Evolutionary conservation across 169 alveolate species (phyloP), one percentile per base, ranked within the genome.

Genomic region (Neospora caninum): DNA sequence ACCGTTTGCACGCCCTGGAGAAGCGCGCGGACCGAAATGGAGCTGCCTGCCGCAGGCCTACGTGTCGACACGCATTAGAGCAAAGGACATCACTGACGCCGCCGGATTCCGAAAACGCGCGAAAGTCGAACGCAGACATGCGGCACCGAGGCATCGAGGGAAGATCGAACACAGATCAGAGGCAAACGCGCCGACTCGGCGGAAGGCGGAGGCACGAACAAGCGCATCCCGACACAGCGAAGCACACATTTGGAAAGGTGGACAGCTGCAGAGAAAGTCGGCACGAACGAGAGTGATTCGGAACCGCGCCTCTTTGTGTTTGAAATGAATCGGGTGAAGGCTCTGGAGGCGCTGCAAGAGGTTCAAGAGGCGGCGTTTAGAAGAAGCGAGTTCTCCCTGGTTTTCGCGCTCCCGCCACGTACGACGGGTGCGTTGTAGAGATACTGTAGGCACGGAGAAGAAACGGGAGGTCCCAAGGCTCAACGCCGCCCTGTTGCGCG

Each of bases 381-480:
- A 4, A 49, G 58, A 13, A 13, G 58, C 4, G 58, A 49, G 58
- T 4, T 13, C 22, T 13, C 58, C 13, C 13, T 4, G 13, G 22
- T 4, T 49, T 49, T 49, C 13, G 22, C 4, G 58, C 58, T 49
- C 13, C 13, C 58, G 58, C 31, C 86, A n/a, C 86, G 22, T 78
- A 38, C 86, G 27, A 16, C 29, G 43, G 7, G 84, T 64, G 25
- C 16, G 58, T 2, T 16, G 42, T 25, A 80, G 2, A 84, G 45
- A 25, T 38, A 22, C 39, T 29, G 84, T 88, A 58, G 27, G 34
- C 36, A 6, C 58, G 80, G 84, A 88, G 70, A 29, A 91, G 54
- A 38, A 80, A 91, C 0, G 89, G 89, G 16, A 91, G 0, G 70
- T 91, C 94, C 94, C 94, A 91, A 6, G 94, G 89, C 39, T 73